Evolutionary conservation across 345 rosid species (phyloP).

Genomic region (Ricinus communis): DNA sequence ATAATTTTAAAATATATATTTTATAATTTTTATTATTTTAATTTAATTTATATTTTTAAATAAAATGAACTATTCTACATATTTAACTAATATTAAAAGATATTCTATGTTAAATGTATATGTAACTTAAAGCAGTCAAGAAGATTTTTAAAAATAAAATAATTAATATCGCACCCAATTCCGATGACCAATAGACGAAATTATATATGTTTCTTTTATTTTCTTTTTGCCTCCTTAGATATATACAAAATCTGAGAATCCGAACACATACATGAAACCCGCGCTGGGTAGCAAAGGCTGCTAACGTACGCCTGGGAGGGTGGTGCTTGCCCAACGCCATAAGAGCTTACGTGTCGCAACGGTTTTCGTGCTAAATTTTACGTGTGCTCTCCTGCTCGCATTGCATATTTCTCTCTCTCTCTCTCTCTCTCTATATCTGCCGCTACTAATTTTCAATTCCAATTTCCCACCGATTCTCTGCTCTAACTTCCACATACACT

Average conservation of each 20-base stretch:
- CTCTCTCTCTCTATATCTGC: neutral
- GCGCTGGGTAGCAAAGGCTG: neutral
- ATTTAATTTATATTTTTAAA: too few species aligned
- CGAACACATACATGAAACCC: slow-evolving; percentile 5
- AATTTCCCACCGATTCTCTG: too few species aligned
- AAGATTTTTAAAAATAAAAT: too few species aligned
- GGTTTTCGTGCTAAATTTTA: slow-evolving; percentile 5
- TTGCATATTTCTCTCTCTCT: neutral
- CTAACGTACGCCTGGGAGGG: slow-evolving; percentile 14
- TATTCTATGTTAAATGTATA: too few species aligned
- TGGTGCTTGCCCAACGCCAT: neutral
- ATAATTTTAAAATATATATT: too few species aligned
- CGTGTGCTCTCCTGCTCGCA: slow-evolving; percentile 17
- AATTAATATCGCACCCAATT: too few species aligned
- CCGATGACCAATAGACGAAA: neutral
- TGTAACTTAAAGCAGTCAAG: too few species aligned
- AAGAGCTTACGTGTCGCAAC: slow-evolving; percentile 26
- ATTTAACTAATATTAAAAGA: too few species aligned
- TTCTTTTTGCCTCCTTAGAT: neutral
- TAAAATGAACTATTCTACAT: too few species aligned
- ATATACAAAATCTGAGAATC: neutral
- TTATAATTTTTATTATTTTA: too few species aligned
- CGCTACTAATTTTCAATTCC: neutral
- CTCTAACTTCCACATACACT: too few species aligned
- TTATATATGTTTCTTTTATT: too few species aligned